Percentiles rank a stretch among this genome's conserved stretches.
phyloP scores from a whole-genome alignment of 2,329 filamentous ascomycete species.

The Hypoxylon sp. region DNA sequence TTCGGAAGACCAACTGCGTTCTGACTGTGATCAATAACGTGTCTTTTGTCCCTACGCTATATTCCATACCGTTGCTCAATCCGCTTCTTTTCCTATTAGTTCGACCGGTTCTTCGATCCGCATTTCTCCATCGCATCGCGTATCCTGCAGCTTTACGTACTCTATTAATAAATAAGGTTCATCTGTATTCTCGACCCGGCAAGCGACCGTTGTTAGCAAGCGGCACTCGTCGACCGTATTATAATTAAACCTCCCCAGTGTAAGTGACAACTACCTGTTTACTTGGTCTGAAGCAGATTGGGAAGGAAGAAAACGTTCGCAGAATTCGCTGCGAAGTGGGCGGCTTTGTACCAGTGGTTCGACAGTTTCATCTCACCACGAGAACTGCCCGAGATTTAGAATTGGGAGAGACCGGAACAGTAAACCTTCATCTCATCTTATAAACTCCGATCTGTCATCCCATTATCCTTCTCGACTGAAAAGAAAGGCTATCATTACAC shows the following conservation, averaged over 20 bases:
- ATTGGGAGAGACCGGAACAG: conserved; percentile 18
- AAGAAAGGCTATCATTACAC: conserved; percentile 17
- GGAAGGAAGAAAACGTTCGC: conserved; percentile 7
- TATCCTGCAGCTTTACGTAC: conserved; percentile 38
- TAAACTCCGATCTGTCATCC: conserved; percentile 31
- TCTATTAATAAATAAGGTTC: conserved; percentile 44
- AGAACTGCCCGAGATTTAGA: conserved; percentile 2
- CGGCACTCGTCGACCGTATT: conserved; percentile 24
- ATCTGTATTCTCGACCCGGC: conserved; percentile 29
- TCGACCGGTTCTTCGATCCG: conserved; percentile 28
- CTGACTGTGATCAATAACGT: conserved; percentile 34
- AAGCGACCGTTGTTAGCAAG: conserved; percentile 34
- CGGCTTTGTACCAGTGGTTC: conserved; percentile 23
- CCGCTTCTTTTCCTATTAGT: conserved; percentile 19
- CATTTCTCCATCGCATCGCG: conserved; percentile 36
- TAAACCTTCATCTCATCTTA: conserved; percentile 12
- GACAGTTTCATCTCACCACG: conserved; percentile 16
- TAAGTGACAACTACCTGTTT: conserved; percentile 45
- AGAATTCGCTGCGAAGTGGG: conserved; percentile 13
- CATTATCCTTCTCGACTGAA: conserved; percentile 13
- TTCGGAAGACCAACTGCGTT: conserved; percentile 33
- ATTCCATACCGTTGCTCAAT: conserved; percentile 24
- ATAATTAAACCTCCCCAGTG: conserved; percentile 36
- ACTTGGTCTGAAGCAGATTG: conserved; percentile 20
- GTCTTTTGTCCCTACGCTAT: conserved; percentile 23